Conservation (phyloP, 2,329 filamentous ascomycete genomes). For the Cercospora sp. region DNA sequence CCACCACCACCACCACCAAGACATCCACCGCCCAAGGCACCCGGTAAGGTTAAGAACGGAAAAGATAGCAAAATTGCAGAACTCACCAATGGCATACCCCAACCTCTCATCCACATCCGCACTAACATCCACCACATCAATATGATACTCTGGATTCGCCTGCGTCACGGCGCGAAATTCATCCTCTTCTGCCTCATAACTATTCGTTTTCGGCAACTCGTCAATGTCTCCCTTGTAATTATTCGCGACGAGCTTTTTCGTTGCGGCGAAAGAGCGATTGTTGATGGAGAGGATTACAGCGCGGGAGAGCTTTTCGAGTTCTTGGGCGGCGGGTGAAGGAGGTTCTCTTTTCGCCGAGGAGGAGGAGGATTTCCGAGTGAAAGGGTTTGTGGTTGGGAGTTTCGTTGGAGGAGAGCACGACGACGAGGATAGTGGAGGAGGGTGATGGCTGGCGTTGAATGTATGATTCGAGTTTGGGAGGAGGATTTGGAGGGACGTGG, state of each 20-base stretch:
- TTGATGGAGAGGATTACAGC: slow-evolving; percentile 20
- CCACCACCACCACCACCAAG: no score
- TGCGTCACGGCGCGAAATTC: slow-evolving; percentile 7
- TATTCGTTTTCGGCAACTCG: slow-evolving; percentile 13
- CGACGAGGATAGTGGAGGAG: background rate
- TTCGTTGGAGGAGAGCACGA: background rate
- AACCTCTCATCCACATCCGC: slow-evolving; percentile 18
- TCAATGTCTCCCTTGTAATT: slow-evolving; percentile 20
- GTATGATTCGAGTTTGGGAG: background rate
- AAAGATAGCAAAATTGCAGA: background rate
- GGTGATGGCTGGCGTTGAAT: background rate
- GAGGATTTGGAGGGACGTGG: background rate
- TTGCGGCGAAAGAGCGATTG: slow-evolving; percentile 14
- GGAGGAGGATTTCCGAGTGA: background rate
- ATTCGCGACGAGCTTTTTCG: slow-evolving; percentile 12
- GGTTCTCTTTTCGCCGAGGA: background rate
- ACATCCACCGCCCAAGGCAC: no score
- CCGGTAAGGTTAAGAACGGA: no score
- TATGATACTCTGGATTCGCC: slow-evolving; percentile 17
- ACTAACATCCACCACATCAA: slow-evolving; percentile 19
- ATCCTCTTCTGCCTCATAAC: slow-evolving; percentile 10
- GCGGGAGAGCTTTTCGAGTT: slow-evolving; percentile 15
- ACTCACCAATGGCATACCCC: slow-evolving; percentile 19
- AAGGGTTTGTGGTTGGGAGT: background rate
- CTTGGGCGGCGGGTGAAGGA: background rate